phyloP scores from a whole-genome alignment of 2,329 filamentous ascomycete genomes.

The Phymatotrichopsis omnivora region DNA sequence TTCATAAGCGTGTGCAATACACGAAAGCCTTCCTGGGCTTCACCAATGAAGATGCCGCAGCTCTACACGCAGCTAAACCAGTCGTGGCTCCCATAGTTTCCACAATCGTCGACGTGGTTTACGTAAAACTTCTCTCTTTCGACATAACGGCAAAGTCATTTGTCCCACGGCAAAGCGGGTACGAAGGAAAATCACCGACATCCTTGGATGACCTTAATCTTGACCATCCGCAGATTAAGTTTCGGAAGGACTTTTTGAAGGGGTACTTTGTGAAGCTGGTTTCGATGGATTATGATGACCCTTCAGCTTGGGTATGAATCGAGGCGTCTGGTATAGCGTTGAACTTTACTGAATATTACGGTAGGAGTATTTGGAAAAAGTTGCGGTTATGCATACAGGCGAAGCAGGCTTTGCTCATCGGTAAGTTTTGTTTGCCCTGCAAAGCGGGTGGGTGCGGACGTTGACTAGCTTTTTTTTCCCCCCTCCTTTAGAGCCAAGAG shows the following conservation, averaged over 20 bases:
- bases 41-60: constrained; percentile 31
- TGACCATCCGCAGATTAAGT: constrained; percentile 61
- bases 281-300: constrained; percentile 19
- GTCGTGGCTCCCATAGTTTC: constrained; percentile 52
- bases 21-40: constrained; percentile 29
- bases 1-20: constrained; percentile 31
- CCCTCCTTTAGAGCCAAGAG: constrained; percentile 33
- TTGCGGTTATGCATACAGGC: constrained; percentile 78
- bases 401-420: constrained; percentile 53
- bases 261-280: constrained; percentile 27
- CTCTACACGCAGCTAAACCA: constrained; percentile 31
- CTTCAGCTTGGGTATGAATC: constrained; percentile 15
- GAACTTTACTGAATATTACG: background rate
- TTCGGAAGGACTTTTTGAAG: constrained; percentile 62
- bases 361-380: constrained; percentile 74
- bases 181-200: constrained; percentile 55
- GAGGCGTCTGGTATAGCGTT: background rate
- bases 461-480: background rate
- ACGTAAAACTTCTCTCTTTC: constrained; percentile 67
- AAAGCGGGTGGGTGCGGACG: background rate
- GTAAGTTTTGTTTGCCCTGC: constrained; percentile 1
- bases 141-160: constrained; percentile 74
- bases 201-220: constrained; percentile 45
- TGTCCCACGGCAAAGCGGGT: constrained; percentile 44
- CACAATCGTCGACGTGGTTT: constrained; percentile 69